Evolutionary conservation across 208 protist species (phyloP).

Genomic region (Acanthamoeba quina): DNA sequence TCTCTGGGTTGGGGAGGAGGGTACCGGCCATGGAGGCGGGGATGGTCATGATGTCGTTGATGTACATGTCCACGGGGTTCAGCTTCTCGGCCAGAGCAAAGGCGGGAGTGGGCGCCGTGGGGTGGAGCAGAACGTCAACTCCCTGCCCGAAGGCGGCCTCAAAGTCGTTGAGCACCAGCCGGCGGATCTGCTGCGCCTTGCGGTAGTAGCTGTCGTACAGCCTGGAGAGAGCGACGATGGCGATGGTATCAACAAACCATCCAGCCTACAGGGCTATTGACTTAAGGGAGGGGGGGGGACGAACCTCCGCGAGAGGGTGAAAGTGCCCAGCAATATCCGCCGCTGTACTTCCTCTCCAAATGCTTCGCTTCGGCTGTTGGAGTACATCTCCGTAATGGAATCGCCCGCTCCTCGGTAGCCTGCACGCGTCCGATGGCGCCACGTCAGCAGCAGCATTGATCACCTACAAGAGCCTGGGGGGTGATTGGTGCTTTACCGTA

Average conservation of each 20-base stretch:
- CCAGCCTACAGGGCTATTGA: too few species aligned
- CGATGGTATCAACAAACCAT: too few species aligned
- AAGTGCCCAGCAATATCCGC: constrained; percentile 70
- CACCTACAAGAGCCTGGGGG: too few species aligned
- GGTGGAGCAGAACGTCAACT: constrained; percentile 60
- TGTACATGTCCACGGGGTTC: constrained; percentile 75
- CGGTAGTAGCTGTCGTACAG: constrained; percentile 76
- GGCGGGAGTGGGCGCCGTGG: constrained; percentile 62
- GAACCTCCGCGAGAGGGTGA: constrained; percentile 65
- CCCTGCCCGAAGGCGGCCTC: constrained; percentile 16
- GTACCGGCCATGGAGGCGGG: constrained; percentile 74
- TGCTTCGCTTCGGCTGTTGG: constrained; percentile 57
- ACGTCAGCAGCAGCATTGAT: too few species aligned
- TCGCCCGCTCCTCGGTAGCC: constrained; percentile 48
- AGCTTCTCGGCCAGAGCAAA: constrained; percentile 43
- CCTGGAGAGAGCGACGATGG: neutral
- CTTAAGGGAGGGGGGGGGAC: neutral
- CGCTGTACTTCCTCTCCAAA: constrained; percentile 73
- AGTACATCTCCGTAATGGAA: constrained; percentile 53
- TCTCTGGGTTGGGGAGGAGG: neutral
- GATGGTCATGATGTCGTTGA: constrained; percentile 78
- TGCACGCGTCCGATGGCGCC: neutral
- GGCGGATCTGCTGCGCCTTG: constrained; percentile 69
- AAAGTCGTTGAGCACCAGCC: constrained; percentile 66
- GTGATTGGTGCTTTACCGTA: constrained; percentile 70